Percentiles rank a stretch among this genome's conserved stretches.
phyloP scores from a whole-genome alignment of 345 rosid genomes.

The Durio zibethinus region DNA sequence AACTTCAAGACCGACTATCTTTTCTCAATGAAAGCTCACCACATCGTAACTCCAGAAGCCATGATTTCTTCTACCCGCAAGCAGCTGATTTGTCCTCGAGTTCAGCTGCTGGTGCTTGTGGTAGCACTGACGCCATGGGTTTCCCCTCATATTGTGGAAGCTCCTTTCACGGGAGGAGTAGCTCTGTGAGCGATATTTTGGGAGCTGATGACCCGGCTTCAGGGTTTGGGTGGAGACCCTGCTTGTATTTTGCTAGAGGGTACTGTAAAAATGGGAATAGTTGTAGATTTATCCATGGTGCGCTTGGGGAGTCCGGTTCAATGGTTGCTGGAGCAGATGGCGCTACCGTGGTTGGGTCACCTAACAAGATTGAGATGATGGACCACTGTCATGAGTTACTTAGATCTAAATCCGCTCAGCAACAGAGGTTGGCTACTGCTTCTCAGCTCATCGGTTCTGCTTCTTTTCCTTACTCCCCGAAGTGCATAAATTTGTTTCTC shows the following conservation, averaged over 20 bases:
- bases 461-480: slow-evolving; percentile 65
- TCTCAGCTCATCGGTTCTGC: slow-evolving; percentile 48
- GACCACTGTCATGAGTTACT: slow-evolving; percentile 68
- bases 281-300: slow-evolving; percentile 79
- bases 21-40: slow-evolving; percentile 54
- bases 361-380: slow-evolving; percentile 62
- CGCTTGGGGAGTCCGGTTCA: slow-evolving; percentile 35
- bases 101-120: slow-evolving; percentile 24
- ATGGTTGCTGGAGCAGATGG: slow-evolving; percentile 30
- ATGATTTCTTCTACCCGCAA: slow-evolving; percentile 46
- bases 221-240: slow-evolving; percentile 85
- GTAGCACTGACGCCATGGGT: slow-evolving; percentile 26
- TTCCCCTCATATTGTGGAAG: slow-evolving; percentile 48
- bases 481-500: slow-evolving; percentile 53
- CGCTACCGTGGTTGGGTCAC: slow-evolving; percentile 54
- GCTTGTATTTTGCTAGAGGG: slow-evolving; percentile 87
- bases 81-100: slow-evolving; percentile 33
- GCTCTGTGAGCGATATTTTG: slow-evolving; percentile 66
- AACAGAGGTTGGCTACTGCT: slow-evolving; percentile 54
- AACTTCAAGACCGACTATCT: slow-evolving; percentile 61
- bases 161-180: slow-evolving; percentile 62
- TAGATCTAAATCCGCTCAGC: slow-evolving; percentile 82
- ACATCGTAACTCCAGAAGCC: slow-evolving; percentile 32
- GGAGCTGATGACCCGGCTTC: slow-evolving; percentile 60
- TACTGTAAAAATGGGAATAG: slow-evolving; percentile 80